These are phyloP conservation scores for Eutypella sp. DNA, from an alignment of 2,329 filamentous ascomycete genomes.

Conservation along the genomic window DNA sequence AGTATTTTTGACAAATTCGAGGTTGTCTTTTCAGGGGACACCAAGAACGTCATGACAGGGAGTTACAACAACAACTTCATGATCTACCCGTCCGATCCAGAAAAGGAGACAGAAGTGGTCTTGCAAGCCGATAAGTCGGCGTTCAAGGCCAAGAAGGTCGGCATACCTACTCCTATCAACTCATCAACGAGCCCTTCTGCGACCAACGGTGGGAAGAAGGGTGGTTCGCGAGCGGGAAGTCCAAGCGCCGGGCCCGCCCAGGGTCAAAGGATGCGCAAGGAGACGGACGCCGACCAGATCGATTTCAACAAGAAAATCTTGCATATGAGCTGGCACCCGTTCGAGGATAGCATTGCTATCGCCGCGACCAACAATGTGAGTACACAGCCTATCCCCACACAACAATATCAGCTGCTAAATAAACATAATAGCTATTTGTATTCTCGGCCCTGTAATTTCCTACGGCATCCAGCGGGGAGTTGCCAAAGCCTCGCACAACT, in stretches of 20 bases:
- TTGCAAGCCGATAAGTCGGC: conserved; percentile 97
- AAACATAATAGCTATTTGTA: conserved; percentile 60
- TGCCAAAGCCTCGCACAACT: conserved; percentile 9
- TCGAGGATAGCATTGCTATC: conserved; percentile 98
- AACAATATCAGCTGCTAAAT: not conserved
- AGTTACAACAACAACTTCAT: conserved; percentile 99
- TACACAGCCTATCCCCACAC: conserved; percentile 12
- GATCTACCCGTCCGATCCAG: conserved; percentile 96
- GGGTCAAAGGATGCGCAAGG: conserved; percentile 94
- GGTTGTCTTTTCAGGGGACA: conserved; percentile 96
- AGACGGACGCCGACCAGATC: conserved; percentile 98
- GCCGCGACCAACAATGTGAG: conserved; percentile 98
- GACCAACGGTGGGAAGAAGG: conserved; percentile 75
- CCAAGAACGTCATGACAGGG: conserved; percentile 98
- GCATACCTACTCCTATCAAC: conserved; percentile 95
- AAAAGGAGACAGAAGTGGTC: conserved; percentile 95
- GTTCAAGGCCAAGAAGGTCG: conserved; percentile 99
- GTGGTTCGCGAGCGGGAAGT: conserved; percentile 79
- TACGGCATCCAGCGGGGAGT: conserved; percentile 4
- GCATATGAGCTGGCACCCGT: conserved; percentile 99
- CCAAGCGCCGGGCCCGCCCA: conserved; percentile 72
- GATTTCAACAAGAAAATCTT: conserved; percentile 99
- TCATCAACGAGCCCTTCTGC: conserved; percentile 66
- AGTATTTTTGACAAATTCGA: conserved; percentile 99
- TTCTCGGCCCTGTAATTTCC: conserved; percentile 64